Conservation (phyloP, 1,284 basidiomycete species). For the Ustilago sp. region DNA sequence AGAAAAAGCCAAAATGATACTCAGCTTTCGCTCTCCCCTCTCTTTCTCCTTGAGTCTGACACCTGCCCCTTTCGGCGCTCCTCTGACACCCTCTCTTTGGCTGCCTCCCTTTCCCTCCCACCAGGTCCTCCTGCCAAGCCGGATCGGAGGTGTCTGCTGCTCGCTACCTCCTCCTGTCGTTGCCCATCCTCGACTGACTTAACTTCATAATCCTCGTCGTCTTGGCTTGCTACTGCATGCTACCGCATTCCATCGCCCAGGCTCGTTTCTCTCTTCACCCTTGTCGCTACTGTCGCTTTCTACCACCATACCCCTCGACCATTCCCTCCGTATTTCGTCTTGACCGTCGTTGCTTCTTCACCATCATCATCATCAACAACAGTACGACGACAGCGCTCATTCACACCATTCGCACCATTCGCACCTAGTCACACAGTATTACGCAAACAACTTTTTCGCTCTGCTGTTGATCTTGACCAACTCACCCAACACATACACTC, state of each 20-base stretch:
- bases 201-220: constrained; percentile 32
- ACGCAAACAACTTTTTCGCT: constrained; percentile 1
- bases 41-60: constrained; percentile 6
- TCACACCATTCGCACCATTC: background rate
- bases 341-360: background rate
- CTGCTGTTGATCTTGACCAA: background rate
- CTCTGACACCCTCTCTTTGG: background rate
- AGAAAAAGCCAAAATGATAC: background rate
- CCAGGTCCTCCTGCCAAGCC: background rate
- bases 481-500: constrained; percentile 4
- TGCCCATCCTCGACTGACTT: constrained; percentile 12
- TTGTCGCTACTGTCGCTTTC: constrained; percentile 14
- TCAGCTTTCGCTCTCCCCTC: background rate
- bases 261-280: constrained; percentile 9
- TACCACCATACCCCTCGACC: constrained; percentile 6
- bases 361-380: background rate
- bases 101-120: background rate
- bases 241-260: constrained; percentile 17
- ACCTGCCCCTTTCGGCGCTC: constrained; percentile 17
- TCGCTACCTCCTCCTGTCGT: constrained; percentile 1
- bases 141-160: no score
- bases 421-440: background rate
- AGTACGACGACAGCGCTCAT: background rate
- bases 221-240: constrained; percentile 8
- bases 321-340: constrained; percentile 6